Base-by-base conservation (phyloP, 2,329 filamentous ascomycete genomes). In the Xylariaceae sp. region DNA sequence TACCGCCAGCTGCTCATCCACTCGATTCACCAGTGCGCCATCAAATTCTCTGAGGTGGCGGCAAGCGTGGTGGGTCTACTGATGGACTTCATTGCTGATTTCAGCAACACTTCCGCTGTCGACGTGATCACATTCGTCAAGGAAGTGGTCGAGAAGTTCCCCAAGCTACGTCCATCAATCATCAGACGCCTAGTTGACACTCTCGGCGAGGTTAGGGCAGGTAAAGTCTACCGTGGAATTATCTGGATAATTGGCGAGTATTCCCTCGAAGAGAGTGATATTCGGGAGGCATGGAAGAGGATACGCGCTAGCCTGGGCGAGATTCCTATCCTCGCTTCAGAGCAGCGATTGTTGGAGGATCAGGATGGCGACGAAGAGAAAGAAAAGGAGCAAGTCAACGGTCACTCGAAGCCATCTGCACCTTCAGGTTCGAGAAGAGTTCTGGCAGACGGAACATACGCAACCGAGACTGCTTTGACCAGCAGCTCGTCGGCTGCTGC, bases 51-150 rank as follows among this genome's bases (percentile, higher is more conserved):
- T 10, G 93, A 99, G 75, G 93, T 99, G 60, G 95, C 95, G 21
- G 90, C 93, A 44, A 98, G 91, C 70, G 95, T 99, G 16, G 95
- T 99, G 52, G 95, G 95, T 63, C 84, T 97, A 44, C 83, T 99
- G 51, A 99, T 99, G 95, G 95, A 99, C 75, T 98, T 98, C 72
- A 97, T 99, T 69, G 91, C 90, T 49, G 95, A 99, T 74, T 97
- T 98, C 74, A 98, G 96, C 80, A 97, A 96, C 70, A 89, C 90
- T 44, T 96, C 93, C 1, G 95, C 95, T 1, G 91, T 99, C 26
- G 95, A 99, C 74, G 93, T 99, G 51, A 98, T 99, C 70, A 93
- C 91, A 52, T 99, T 99, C 71, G 93, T 99, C 62, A 99, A 99
- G 77, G 95, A 99, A 73, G 95, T 99, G 2, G 93, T 98, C 6